These are phyloP conservation scores for Botrytis galanthina DNA, from an alignment of 2,329 filamentous ascomycete species.

Conservation along the genomic window DNA sequence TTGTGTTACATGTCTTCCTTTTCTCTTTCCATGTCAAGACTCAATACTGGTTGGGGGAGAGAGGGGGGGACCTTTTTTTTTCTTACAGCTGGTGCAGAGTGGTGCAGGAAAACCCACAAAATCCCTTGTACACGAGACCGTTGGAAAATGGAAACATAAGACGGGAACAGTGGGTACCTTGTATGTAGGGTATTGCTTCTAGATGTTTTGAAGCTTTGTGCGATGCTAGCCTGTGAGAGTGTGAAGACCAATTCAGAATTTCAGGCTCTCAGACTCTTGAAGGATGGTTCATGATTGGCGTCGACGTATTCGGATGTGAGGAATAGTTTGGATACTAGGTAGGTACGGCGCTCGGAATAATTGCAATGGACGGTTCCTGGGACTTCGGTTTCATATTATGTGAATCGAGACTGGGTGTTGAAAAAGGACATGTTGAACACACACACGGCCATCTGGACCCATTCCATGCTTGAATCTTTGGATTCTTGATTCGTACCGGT, in stretches of 20 bases:
- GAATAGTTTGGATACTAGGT: background rate
- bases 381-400: background rate
- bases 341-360: background rate
- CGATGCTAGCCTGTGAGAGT: no score
- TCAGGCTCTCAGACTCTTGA: no score
- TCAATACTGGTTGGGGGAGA: background rate
- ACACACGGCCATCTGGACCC: background rate
- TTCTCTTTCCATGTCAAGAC: background rate
- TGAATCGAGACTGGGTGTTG: background rate
- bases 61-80: background rate
- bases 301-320: background rate
- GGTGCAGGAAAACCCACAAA: slow-evolving; percentile 8
- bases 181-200: slow-evolving; percentile 7
- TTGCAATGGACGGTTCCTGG: background rate
- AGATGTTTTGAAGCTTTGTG: background rate
- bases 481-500: accelerated
- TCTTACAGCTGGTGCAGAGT: background rate
- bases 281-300: background rate
- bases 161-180: background rate
- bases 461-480: background rate
- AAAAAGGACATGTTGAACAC: background rate
- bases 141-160: slow-evolving; percentile 4
- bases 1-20: background rate
- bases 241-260: background rate
- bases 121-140: slow-evolving; percentile 9